Evolutionary conservation across 257 asterid species (phyloP), one percentile per base, ranked within the genome.

Genomic region (Scutellaria barbata): DNA sequence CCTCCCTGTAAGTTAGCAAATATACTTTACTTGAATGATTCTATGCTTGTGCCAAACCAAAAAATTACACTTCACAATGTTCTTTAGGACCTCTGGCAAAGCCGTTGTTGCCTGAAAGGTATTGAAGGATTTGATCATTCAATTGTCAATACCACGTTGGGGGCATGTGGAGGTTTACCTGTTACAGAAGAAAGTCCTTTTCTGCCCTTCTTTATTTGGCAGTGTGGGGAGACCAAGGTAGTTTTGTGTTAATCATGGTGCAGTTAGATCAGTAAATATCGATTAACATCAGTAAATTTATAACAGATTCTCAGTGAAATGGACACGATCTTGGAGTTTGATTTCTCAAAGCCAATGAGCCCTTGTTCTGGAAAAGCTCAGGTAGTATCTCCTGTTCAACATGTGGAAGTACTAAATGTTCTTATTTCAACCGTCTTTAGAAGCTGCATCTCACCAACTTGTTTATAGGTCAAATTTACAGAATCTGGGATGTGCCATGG

Each of bases 101-200:
- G 97, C 71, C 96, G 94, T 7, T 20, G 88, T 71, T 85, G 88
- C 90, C 82, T 94, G 84, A 75, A 82, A 73, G 89, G 82, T 14
- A 75, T 94, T 41, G 99, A 94, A 81, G 97, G 96, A 47, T 88
- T 94, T 77, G 96, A 89, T 77, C 96, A 91, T 81, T 79, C 96
- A 55, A 57, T 78, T 14, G 92, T 83, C 73, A 94, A 94, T 76
- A 80, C 82, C 45, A 83, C 88, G 46, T 71, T 94, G 74, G 99
- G 99, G 39, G 97, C 89, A 35, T 94, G 97, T 75, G 97, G 97
- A 10, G 87, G 81, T 81, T 82, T 85, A 77, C 91, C 95, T n/a
- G 70, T 64, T 63, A 74, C 87, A 52, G 89, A 86, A 77, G 86
- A 81, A 11, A 53, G 73, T 73, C 95, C 97, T 63, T 89, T 85